Evolutionary conservation across 1,284 basidiomycete species (phyloP), one percentile per base, ranked within the genome.

Genomic region (Leccinum pachyderme): DNA sequence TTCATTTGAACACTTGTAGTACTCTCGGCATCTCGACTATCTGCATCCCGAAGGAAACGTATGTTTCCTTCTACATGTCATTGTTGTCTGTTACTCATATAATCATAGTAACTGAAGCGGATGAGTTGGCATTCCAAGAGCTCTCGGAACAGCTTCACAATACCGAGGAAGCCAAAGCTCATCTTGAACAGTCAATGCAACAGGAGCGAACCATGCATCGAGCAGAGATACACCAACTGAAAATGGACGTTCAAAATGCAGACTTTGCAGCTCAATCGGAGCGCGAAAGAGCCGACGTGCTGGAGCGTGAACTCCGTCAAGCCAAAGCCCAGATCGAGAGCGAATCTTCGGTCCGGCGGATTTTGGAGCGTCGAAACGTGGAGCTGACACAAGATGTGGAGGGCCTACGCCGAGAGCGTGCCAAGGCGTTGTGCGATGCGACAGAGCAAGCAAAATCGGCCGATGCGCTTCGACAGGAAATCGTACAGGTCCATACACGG

Each of bases 81-180:
- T 27, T 47, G 31, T 56, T 53, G 37, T 15, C n/a, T 15, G 4
- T 32, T 37, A n/a, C 53, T 63, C 46, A 63, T 57, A 31, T 5
- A 29, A 35, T 49, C 8, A 22, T 59, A 90, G 87, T 81, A 33
- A 79, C 81, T 5, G 87, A 88, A 66, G 82, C 78, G 5, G 85
- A 87, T 51, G 84, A 89, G 53, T 81, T 83, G 58, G 82, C 81
- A n/a, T 84, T 84, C 59, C 79, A 84, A 53, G 86, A 88, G 62
- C 74, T 91, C 3, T 74, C 82, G 13, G 80, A 86, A 50, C 83
- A 86, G 60, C 76, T 91, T 25, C 79, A 77, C 9, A 75, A 76
- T 15, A 66, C 79, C 0, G 80, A 84, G 61, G 81, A 83, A 49
- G 73, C 77, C 7, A 83, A 81, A 56, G 60, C 68, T 1, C 78